A percentile compares a stretch with the other conserved stretches of the same genome.
phyloP scores from a whole-genome alignment of 768 basidiomycete species.

The Crepidotus variabilis region DNA sequence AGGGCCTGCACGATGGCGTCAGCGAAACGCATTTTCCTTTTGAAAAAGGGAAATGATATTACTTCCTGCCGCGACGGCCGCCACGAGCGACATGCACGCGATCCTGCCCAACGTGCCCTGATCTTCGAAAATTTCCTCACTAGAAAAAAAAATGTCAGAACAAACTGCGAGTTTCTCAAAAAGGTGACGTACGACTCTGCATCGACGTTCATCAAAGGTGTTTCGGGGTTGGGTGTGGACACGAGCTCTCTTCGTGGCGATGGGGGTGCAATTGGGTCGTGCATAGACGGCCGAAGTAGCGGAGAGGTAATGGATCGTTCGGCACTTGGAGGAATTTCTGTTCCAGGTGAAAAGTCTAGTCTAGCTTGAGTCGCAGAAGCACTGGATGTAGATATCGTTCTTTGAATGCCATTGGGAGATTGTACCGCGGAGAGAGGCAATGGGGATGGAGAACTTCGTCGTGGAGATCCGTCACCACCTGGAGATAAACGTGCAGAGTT shows the following conservation, averaged over 20 bases:
- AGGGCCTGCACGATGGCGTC: conserved; percentile 36
- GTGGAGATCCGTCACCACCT: neutral
- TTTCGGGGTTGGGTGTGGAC: neutral
- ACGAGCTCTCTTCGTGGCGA: neutral
- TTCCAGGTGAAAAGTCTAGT: conserved; percentile 8
- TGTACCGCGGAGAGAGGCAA: neutral
- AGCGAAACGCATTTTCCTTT: conserved; percentile 3
- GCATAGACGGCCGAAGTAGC: neutral
- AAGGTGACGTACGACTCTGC: neutral
- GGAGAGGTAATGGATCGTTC: neutral
- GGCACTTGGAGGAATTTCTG: conserved; percentile 6
- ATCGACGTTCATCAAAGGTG: neutral
- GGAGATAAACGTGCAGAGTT: conserved; percentile 1
- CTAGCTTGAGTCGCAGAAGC: neutral
- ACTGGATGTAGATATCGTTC: neutral
- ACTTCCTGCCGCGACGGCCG: conserved; percentile 81
- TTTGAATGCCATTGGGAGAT: conserved; percentile 2
- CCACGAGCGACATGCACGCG: conserved; percentile 92
- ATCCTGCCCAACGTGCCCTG: conserved; percentile 75
- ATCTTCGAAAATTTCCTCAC: neutral
- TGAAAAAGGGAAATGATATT: conserved; percentile 20
- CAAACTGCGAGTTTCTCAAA: neutral
- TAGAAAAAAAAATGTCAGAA: neutral
- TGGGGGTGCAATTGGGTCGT: neutral
- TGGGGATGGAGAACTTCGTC: conserved; percentile 1